These are phyloP conservation scores for Plasmodium berghei DNA, from an alignment of 169 alveolate species.

Conservation along the genomic window DNA sequence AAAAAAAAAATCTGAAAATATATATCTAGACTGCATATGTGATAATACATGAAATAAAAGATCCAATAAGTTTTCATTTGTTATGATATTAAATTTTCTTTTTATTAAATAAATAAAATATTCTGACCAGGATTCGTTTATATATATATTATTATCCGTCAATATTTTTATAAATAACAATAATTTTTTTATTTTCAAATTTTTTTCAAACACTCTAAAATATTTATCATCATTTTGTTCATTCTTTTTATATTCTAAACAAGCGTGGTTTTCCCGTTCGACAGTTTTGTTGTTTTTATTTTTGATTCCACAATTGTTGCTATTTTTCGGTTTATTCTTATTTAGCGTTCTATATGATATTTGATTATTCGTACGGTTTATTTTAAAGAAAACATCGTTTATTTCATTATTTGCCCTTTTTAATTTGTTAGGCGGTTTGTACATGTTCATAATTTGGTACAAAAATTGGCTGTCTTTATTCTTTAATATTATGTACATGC, in stretches of 20 bases:
- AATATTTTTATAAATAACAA: constrained; percentile 21
- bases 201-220: constrained; percentile 9
- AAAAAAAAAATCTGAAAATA: constrained; percentile 4
- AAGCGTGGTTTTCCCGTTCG: no score
- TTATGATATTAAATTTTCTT: constrained; percentile 13
- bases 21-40: constrained; percentile 21
- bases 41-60: constrained; percentile 11
- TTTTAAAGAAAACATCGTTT: no score
- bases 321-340: no score
- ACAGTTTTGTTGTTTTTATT: no score
- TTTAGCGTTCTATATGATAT: no score
- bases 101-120: constrained; percentile 33
- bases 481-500: constrained; percentile 1
- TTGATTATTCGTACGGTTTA: no score
- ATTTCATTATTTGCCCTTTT: background rate
- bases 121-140: constrained; percentile 36
- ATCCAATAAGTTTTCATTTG: constrained; percentile 1
- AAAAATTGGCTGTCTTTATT: constrained; percentile 14
- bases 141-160: constrained; percentile 26
- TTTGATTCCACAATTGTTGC: no score
- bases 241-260: background rate
- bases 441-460: constrained; percentile 9
- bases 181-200: constrained; percentile 23
- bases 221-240: background rate
- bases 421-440: constrained; percentile 5